These are phyloP conservation scores for Aspergillus niger DNA, from an alignment of 2,329 filamentous ascomycete genomes.

Conservation along the genomic window DNA sequence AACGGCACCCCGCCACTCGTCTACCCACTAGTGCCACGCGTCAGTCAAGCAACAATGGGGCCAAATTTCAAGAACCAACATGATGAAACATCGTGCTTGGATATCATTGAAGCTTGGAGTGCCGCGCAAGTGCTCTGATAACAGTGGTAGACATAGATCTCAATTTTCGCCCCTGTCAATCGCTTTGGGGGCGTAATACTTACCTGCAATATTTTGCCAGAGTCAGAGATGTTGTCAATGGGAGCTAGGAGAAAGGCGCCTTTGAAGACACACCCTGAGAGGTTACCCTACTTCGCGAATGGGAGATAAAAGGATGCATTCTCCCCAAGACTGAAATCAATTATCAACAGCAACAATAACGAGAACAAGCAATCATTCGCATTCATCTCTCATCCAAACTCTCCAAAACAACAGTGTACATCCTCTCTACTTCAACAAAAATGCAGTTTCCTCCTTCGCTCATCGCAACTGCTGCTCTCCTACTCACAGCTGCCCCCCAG, in stretches of 20 bases:
- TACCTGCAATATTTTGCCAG: no score
- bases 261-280: no score
- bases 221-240: no score
- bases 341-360: constrained; percentile 23
- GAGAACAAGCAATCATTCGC: constrained; percentile 23
- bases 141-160: neutral
- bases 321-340: neutral
- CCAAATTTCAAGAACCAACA: neutral
- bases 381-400: no score
- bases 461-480: neutral
- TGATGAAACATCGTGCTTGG: neutral
- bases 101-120: neutral
- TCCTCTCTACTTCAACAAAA: neutral
- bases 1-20: neutral
- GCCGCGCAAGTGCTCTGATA: neutral
- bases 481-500: neutral
- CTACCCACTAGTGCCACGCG: neutral
- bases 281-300: neutral
- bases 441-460: neutral
- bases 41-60: neutral
- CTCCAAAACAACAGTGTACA: neutral
- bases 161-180: neutral
- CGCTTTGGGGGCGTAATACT: neutral
- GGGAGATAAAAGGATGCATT: neutral
- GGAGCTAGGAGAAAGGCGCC: no score